phyloP scores from a whole-genome alignment of 2,329 filamentous ascomycete species.

The Fusarium multiceps region DNA sequence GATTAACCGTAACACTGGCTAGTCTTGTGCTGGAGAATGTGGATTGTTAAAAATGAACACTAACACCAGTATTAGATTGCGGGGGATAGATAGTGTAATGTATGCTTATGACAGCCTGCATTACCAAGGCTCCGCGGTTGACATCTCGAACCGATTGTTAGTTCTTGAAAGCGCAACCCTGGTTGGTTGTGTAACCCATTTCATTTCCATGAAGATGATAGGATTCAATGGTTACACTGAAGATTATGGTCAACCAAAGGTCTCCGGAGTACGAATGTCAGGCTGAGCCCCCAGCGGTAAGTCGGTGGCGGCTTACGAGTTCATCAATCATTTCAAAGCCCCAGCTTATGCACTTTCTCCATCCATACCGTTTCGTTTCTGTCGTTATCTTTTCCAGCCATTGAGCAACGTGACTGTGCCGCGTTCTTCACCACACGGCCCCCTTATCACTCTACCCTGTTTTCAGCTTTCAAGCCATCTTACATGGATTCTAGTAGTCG shows the following conservation, averaged over 20 bases:
- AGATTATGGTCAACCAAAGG: too few relatives aligned
- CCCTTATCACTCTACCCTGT: fast-evolving
- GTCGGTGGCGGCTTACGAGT: too few relatives aligned
- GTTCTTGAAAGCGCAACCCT: too few relatives aligned
- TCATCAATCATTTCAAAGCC: neutral
- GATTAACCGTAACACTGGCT: too few relatives aligned
- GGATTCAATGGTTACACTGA: too few relatives aligned
- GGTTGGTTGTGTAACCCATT: too few relatives aligned
- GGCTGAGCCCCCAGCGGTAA: too few relatives aligned
- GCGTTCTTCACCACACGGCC: neutral
- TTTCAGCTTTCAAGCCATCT: neutral
- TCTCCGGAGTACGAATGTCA: too few relatives aligned
- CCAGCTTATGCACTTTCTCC: neutral
- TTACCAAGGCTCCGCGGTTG: fast-evolving
- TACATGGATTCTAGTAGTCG: neutral
- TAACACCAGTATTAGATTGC: fast-evolving
- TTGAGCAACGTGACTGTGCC: neutral
- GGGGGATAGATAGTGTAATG: fast-evolving
- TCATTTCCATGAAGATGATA: too few relatives aligned
- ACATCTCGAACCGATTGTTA: fast-evolving
- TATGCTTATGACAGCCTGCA: fast-evolving
- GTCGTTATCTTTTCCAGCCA: neutral
- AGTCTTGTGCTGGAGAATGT: too few relatives aligned
- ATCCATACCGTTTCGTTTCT: neutral
- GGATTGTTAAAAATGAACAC: too few relatives aligned